Percentiles rank a stretch among this genome's conserved stretches.
phyloP scores from a whole-genome alignment of 441 rosid species.

The Syzygium malaccense region DNA sequence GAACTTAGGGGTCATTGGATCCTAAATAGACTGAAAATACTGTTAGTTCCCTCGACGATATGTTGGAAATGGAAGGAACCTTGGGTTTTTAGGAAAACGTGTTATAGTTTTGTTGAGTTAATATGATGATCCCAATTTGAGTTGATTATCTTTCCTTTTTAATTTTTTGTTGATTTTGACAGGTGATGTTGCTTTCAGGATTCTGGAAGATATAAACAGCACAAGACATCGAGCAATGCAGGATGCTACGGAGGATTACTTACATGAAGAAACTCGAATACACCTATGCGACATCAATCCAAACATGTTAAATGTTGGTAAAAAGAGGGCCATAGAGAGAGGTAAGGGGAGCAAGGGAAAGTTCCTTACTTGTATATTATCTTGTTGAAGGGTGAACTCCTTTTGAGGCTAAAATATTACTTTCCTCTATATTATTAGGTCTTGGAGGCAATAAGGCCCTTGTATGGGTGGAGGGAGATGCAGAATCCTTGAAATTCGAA shows the following conservation, averaged over 20 bases:
- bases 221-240: conserved; percentile 45
- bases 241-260: conserved; percentile 45
- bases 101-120: background rate
- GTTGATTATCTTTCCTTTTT: background rate
- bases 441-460: conserved; percentile 54
- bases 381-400: background rate
- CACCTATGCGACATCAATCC: conserved; percentile 87
- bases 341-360: conserved; percentile 33
- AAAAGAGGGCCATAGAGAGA: conserved; percentile 65
- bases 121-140: background rate
- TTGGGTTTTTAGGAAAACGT: background rate
- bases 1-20: background rate
- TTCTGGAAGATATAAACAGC: conserved; percentile 48
- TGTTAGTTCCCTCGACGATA: background rate
- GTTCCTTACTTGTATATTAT: background rate
- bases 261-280: conserved; percentile 71
- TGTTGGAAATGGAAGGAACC: background rate
- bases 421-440: conserved; percentile 26
- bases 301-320: conserved; percentile 85
- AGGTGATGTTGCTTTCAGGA: conserved; percentile 95
- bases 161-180: conserved; percentile 14
- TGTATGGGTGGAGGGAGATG: conserved; percentile 88
- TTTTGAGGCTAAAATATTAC: background rate
- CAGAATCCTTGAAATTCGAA: conserved; percentile 73
- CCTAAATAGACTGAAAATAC: background rate